Base-by-base conservation (phyloP, 805 yeast species). In the Jamesozyma lodderae region DNA sequence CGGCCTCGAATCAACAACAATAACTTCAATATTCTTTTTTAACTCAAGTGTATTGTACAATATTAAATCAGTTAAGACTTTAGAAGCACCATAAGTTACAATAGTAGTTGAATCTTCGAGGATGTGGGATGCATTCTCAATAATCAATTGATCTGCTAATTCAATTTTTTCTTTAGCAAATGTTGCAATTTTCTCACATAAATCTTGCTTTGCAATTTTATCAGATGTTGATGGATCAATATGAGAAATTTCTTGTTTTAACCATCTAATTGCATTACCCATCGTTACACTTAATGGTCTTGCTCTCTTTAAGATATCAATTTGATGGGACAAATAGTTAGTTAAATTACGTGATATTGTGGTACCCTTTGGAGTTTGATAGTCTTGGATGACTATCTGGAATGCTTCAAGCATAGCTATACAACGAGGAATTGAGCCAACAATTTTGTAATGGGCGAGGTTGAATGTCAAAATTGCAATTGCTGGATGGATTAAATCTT, bases 181-280 rank as follows among this genome's bases (percentile, higher is more conserved):
- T 30, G 72, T 78, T 46, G 84, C 88, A 48, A 92, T 88, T 46
- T 75, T 73, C 34, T 70, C 78, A 41, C 75, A 62, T 40, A 92
- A 67, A 25, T 69, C 64, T 11, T 56, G 60, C 55, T 85, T 87
- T 20, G 96, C 95, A 23, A 71, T 72, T 14, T 47, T 42, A 41
- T 66, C 70, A 3, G 64, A 53, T 22, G 76, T 67, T 45, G 83
- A 94, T 40, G 88, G 78, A 41, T 87, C 79, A 35, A 90, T 75
- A 31, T 74, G 70, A 1, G 96, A 77, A 39, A 92, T 90, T 58
- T 84, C 90, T 65, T 90, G 97, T 55, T 92, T 92, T 46, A 92
- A 70, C 96, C 96, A 88, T 52, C 98, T 76, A 48, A 92, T 92
- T 2, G 96, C 90, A 64, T 88, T 92, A 38, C 98, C 98, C 98